phyloP scores from a whole-genome alignment of 1,139 yeast species.

The Pichia sp. region DNA sequence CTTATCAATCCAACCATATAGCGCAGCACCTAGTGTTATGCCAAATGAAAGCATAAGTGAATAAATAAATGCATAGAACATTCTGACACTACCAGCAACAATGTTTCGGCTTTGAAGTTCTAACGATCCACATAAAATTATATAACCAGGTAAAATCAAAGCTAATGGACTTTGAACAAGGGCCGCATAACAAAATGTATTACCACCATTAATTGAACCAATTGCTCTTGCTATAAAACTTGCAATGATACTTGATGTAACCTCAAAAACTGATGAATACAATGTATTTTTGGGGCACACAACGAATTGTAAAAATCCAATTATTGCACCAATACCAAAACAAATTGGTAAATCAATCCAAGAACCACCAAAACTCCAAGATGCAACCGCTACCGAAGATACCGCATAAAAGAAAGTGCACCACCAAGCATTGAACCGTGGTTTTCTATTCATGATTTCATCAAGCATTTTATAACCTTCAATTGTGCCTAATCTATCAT shows the following conservation, averaged over 20 bases:
- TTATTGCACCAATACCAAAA: conserved; percentile 72
- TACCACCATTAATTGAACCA: conserved; percentile 64
- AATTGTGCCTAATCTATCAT: conserved; percentile 79
- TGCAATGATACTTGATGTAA: conserved; percentile 79
- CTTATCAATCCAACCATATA: conserved; percentile 90
- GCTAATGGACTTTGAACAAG: conserved; percentile 88
- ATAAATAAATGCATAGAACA: conserved; percentile 93
- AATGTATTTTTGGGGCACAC: conserved; percentile 80
- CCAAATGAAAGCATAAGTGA: conserved; percentile 90
- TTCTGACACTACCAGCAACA: conserved; percentile 90
- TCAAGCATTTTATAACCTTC: conserved; percentile 73
- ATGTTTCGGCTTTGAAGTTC: conserved; percentile 84
- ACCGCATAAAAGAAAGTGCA: conserved; percentile 76
- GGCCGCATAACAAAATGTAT: conserved; percentile 79
- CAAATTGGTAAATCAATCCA: conserved; percentile 86
- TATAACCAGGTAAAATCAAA: conserved; percentile 86
- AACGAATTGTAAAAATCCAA: conserved; percentile 74
- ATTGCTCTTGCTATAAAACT: conserved; percentile 83
- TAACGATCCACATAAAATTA: conserved; percentile 82
- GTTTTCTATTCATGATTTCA: conserved; percentile 53
- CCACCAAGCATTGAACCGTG: conserved; percentile 66
- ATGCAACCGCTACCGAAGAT: conserved; percentile 75
- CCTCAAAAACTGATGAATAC: conserved; percentile 88
- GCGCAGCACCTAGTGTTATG: conserved; percentile 84
- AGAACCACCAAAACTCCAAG: conserved; percentile 85